phyloP scores from a whole-genome alignment of 768 basidiomycete species.

The Fistulinella prunicolor region DNA sequence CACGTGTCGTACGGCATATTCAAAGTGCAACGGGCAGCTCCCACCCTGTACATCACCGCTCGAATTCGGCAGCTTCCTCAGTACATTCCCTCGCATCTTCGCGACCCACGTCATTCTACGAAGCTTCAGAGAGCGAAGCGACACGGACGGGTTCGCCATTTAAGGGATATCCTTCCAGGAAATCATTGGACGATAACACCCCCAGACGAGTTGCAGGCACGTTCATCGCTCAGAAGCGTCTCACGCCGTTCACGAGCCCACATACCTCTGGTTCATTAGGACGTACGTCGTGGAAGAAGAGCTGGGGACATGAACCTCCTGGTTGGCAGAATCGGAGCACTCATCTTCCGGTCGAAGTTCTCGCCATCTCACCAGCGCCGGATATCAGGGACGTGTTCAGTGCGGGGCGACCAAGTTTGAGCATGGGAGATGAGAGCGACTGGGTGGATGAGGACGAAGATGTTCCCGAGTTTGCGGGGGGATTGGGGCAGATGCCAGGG shows the following conservation, averaged over 20 bases:
- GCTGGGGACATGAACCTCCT: conserved; percentile 84
- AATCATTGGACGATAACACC: conserved; percentile 46
- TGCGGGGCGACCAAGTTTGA: conserved; percentile 51
- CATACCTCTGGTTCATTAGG: conserved; percentile 47
- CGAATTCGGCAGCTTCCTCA: conserved; percentile 76
- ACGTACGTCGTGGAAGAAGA: conserved; percentile 83
- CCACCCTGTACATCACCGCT: conserved; percentile 59
- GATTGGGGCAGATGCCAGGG: conserved; percentile 59
- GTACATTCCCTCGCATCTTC: conserved; percentile 74
- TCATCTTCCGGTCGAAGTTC: conserved; percentile 74
- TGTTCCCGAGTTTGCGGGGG: conserved; percentile 65
- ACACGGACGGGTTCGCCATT: conserved; percentile 65
- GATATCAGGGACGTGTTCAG: conserved; percentile 78
- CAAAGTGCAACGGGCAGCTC: conserved; percentile 37
- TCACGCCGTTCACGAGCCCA: conserved; percentile 67
- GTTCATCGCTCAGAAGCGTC: conserved; percentile 80
- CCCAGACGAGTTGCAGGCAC: conserved; percentile 48
- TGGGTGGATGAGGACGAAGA: conserved; percentile 91
- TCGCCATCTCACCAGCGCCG: conserved; percentile 57
- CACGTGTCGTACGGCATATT: conserved; percentile 69
- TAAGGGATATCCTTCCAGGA: conserved; percentile 45
- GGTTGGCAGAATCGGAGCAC: conserved; percentile 70
- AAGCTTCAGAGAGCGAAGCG: conserved; percentile 65
- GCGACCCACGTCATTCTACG: conserved; percentile 74
- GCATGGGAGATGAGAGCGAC: conserved; percentile 73